Conservation (phyloP, 2,329 filamentous ascomycete genomes). For the Xenoacremonium recifei region DNA sequence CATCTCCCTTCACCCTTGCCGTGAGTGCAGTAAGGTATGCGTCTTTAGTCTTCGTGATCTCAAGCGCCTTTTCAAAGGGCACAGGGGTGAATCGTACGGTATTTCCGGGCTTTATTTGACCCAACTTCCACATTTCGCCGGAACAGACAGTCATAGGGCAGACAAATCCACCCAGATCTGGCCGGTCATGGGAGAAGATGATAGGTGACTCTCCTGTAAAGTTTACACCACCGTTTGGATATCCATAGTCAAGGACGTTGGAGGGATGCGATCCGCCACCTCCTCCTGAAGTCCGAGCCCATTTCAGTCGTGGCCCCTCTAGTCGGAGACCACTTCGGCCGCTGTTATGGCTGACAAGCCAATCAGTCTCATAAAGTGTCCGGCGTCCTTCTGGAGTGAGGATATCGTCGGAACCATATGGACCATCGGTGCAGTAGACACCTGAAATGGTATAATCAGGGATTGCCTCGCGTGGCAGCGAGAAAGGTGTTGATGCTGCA, state of each 20-base stretch:
- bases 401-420: not conserved
- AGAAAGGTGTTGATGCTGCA: too few relatives aligned
- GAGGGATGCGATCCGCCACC: not conserved
- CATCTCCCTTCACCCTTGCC: too few relatives aligned
- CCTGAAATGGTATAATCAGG: not conserved
- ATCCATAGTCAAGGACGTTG: constrained; percentile 27
- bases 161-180: constrained; percentile 31
- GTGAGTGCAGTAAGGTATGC: too few relatives aligned
- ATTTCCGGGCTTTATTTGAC: constrained; percentile 33
- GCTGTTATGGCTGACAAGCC: not conserved
- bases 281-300: not conserved
- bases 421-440: not conserved
- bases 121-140: constrained; percentile 36
- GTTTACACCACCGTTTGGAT: constrained; percentile 41
- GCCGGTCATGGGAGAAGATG: constrained; percentile 33
- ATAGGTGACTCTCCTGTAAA: constrained; percentile 34
- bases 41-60: too few relatives aligned
- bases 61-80: constrained; percentile 34
- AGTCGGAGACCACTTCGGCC: not conserved
- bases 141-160: constrained; percentile 28
- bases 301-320: not conserved
- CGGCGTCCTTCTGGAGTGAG: too few relatives aligned
- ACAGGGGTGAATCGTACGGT: constrained; percentile 27
- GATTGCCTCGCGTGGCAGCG: not conserved
- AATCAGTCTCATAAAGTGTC: not conserved